Conservation (phyloP, 2,329 filamentous ascomycete genomes). For the Aspergillus sp. region DNA sequence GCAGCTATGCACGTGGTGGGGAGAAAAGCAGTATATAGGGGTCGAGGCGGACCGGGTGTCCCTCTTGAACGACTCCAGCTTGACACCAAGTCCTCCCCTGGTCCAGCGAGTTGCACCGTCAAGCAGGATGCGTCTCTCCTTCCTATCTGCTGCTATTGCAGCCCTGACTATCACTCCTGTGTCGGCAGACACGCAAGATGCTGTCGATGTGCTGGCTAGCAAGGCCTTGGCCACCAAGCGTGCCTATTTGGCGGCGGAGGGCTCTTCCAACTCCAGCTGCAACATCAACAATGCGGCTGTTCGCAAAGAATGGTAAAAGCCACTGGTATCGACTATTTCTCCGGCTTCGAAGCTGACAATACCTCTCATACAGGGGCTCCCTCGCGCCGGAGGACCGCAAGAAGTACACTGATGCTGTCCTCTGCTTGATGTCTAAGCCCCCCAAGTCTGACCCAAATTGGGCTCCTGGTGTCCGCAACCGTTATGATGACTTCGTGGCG, state of each 20-base stretch:
- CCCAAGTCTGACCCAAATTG: slow-evolving; percentile 22
- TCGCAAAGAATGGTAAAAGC: slow-evolving; percentile 1
- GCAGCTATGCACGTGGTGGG: not conserved
- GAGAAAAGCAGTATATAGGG: not conserved
- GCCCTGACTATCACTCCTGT: slow-evolving; percentile 6
- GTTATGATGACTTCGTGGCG: slow-evolving; percentile 55
- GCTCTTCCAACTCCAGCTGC: slow-evolving; percentile 1
- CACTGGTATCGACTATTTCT: not conserved
- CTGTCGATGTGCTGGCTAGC: slow-evolving; percentile 11
- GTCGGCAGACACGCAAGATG: slow-evolving; percentile 3
- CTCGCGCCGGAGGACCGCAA: not conserved
- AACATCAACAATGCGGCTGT: slow-evolving; percentile 6
- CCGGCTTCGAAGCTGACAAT: not conserved
- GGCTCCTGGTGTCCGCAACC: slow-evolving; percentile 48
- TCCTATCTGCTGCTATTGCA: slow-evolving; percentile 3
- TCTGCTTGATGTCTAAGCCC: slow-evolving; percentile 39
- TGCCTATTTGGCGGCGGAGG: slow-evolving; percentile 2
- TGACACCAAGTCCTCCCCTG: not conserved
- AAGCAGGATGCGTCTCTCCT: slow-evolving; percentile 2
- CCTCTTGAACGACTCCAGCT: not conserved
- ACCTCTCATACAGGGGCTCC: not conserved
- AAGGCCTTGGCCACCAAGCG: slow-evolving; percentile 13
- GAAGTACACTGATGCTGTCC: slow-evolving; percentile 48
- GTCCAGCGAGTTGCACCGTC: not conserved
- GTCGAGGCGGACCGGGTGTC: not conserved